phyloP scores from a whole-genome alignment of 2,329 filamentous ascomycete genomes.

The Bipolaris zeicola region DNA sequence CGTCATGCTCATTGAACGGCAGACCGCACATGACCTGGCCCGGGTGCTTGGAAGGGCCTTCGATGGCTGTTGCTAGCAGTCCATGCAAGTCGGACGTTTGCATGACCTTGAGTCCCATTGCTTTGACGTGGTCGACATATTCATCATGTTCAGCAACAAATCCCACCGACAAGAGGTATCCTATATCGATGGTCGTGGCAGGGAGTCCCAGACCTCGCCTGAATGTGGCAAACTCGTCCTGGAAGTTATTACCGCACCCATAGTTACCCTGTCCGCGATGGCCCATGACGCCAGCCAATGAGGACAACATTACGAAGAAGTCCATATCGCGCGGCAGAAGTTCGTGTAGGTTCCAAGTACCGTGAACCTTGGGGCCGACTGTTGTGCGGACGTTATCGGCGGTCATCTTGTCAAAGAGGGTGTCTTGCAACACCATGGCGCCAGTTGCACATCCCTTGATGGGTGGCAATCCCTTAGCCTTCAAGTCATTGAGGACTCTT shows the following conservation, averaged over 20 bases:
- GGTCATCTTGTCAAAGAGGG: slow-evolving; percentile 19
- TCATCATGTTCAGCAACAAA: slow-evolving; percentile 33
- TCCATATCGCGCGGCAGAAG: slow-evolving; percentile 20
- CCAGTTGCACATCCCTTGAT: slow-evolving; percentile 34
- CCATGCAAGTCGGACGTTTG: slow-evolving; percentile 12
- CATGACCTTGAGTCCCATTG: slow-evolving; percentile 14
- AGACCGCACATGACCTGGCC: slow-evolving; percentile 14
- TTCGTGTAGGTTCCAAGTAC: slow-evolving; percentile 39
- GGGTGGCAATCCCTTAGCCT: slow-evolving; percentile 23
- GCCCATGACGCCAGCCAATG: slow-evolving; percentile 26
- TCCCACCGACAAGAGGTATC: slow-evolving; percentile 21
- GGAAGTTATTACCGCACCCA: slow-evolving; percentile 28
- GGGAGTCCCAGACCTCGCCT: slow-evolving; percentile 29
- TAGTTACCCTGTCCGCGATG: slow-evolving; percentile 27
- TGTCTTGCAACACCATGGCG: slow-evolving; percentile 35
- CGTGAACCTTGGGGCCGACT: slow-evolving; percentile 39
- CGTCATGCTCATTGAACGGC: slow-evolving; percentile 12
- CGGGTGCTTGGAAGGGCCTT: slow-evolving; percentile 6
- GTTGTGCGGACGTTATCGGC: slow-evolving; percentile 7
- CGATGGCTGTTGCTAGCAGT: slow-evolving; percentile 10
- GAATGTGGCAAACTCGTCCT: slow-evolving; percentile 28
- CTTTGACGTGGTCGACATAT: slow-evolving; percentile 13
- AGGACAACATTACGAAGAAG: slow-evolving; percentile 34
- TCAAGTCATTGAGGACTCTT: slow-evolving; percentile 1
- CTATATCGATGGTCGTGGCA: slow-evolving; percentile 44